These are phyloP conservation scores for Citrus glauca DNA, from an alignment of 345 rosid genomes.

Conservation along the genomic window DNA sequence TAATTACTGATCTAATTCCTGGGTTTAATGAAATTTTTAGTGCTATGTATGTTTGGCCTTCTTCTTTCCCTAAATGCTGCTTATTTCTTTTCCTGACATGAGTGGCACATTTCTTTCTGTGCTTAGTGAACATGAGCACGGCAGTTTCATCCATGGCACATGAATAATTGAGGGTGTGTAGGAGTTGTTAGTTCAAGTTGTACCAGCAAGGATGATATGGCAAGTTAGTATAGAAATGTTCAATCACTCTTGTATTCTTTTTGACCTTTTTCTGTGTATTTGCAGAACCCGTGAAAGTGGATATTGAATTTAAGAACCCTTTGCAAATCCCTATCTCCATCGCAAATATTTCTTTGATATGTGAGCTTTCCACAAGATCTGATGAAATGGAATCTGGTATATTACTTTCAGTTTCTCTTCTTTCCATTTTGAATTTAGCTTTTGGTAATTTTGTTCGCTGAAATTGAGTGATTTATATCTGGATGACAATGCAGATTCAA, in stretches of 20 bases:
- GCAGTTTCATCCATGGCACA: not conserved
- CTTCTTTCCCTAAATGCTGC: not conserved
- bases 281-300: constrained; percentile 81
- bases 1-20: not conserved
- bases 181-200: not conserved
- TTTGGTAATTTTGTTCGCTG: not conserved
- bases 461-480: constrained; percentile 3
- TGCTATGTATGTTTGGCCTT: not conserved
- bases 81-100: not conserved
- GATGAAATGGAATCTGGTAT: constrained; percentile 63
- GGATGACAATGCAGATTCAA: constrained; percentile 40
- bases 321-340: constrained; percentile 71
- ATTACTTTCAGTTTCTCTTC: constrained; percentile 23
- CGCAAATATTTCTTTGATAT: constrained; percentile 67
- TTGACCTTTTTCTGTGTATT: constrained; percentile 1
- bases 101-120: not conserved
- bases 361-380: constrained; percentile 56
- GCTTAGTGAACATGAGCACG: not conserved
- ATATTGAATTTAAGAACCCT: constrained; percentile 78
- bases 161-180: not conserved
- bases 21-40: not conserved
- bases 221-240: not conserved
- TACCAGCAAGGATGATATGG: not conserved
- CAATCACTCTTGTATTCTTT: not conserved
- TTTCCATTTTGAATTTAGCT: not conserved